phyloP scores from a whole-genome alignment of 1,139 yeast species.

The Hanseniaspora uvarum region DNA sequence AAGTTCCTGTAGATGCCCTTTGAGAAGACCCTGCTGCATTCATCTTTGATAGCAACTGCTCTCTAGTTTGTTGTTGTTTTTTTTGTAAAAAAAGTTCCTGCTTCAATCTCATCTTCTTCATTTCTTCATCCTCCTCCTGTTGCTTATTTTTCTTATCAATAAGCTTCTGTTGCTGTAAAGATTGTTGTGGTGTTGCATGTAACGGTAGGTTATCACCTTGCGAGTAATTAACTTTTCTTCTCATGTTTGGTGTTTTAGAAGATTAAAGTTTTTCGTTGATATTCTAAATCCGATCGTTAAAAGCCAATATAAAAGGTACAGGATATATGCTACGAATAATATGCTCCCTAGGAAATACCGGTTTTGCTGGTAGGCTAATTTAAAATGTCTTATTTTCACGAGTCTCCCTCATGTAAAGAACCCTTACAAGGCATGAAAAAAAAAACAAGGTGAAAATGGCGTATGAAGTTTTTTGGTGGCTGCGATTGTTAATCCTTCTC shows the following conservation, averaged over 20 bases:
- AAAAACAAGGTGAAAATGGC: too few species aligned
- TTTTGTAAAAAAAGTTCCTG: constrained; percentile 16
- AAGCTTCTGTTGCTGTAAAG: constrained; percentile 28
- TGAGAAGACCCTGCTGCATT: background rate
- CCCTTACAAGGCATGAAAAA: too few species aligned
- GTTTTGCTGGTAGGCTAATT: too few species aligned
- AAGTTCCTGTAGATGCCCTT: constrained; percentile 17
- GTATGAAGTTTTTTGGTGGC: too few species aligned
- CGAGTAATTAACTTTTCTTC: constrained; percentile 28
- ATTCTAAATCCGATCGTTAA: too few species aligned
- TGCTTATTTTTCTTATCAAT: constrained; percentile 13
- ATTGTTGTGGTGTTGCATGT: constrained; percentile 32
- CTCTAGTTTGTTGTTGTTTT: constrained; percentile 17
- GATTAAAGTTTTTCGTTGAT: too few species aligned
- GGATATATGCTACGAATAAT: too few species aligned
- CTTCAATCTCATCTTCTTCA: constrained; percentile 18
- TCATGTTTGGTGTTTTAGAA: constrained; percentile 6
- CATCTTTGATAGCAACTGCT: constrained; percentile 7
- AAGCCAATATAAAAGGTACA: too few species aligned
- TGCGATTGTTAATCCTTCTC: too few species aligned
- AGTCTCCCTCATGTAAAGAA: too few species aligned
- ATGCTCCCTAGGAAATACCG: too few species aligned
- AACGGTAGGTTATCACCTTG: constrained; percentile 31
- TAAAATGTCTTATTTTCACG: too few species aligned
- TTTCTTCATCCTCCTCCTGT: constrained; percentile 23